Conservation (phyloP, 768 basidiomycete genomes). For the Naganishia vaughanmartiniae region DNA sequence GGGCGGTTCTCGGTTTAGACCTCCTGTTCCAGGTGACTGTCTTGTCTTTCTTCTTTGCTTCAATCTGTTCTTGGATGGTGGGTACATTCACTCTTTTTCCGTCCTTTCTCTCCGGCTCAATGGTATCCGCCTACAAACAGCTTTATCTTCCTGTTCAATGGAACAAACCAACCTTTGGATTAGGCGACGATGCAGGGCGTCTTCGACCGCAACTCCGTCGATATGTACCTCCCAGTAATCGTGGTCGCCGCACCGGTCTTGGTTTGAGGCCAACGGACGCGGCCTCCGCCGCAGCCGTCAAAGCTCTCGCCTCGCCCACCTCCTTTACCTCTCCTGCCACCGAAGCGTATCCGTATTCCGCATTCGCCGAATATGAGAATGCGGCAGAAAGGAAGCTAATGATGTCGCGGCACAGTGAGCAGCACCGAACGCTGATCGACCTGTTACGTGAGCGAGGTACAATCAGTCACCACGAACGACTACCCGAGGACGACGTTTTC, state of each 20-base stretch:
- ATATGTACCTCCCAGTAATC: background rate
- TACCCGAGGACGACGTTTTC: slow-evolving; percentile 27
- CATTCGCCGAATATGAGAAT: background rate
- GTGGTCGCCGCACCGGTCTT: slow-evolving; percentile 8
- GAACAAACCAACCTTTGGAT: slow-evolving; percentile 2
- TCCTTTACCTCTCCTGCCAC: background rate
- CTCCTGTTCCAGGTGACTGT: slow-evolving; percentile 21
- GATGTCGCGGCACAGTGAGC: slow-evolving; percentile 22
- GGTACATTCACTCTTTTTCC: background rate
- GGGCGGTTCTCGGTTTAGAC: background rate
- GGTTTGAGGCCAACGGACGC: background rate
- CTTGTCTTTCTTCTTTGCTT: slow-evolving; percentile 21
- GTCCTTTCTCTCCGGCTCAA: background rate
- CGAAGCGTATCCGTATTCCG: slow-evolving; percentile 2
- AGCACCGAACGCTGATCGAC: slow-evolving; percentile 26
- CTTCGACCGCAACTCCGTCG: slow-evolving; percentile 8
- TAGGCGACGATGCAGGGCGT: background rate
- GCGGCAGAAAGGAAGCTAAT: background rate
- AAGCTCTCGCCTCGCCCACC: slow-evolving; percentile 9
- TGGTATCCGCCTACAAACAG: background rate
- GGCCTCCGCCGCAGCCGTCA: background rate
- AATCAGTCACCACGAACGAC: slow-evolving; percentile 3
- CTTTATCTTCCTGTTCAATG: slow-evolving; percentile 27
- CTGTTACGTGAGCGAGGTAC: slow-evolving; percentile 23
- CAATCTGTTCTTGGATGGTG: slow-evolving; percentile 28